Conservation (phyloP, 2,329 filamentous ascomycete genomes). For the Scortechinia acanthostroma region DNA sequence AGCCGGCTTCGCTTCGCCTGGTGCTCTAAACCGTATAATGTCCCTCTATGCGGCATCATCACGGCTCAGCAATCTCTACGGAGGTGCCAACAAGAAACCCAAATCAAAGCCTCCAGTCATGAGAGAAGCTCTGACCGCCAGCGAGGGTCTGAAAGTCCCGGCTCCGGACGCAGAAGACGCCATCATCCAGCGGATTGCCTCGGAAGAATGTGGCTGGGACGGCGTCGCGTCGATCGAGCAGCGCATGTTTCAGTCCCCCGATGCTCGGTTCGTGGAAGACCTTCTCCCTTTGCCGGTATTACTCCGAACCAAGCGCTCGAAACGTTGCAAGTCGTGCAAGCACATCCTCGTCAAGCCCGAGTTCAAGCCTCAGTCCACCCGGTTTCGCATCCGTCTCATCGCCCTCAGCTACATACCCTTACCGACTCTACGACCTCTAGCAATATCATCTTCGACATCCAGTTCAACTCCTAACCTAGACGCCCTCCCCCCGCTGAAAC, state of each 20-base stretch:
- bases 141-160: slow-evolving; percentile 66
- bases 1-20: slow-evolving; percentile 67
- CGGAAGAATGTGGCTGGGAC: slow-evolving; percentile 43
- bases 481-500: slow-evolving; percentile 47
- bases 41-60: slow-evolving; percentile 71
- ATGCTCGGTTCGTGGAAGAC: slow-evolving; percentile 60
- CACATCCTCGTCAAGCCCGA: slow-evolving; percentile 95
- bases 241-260: slow-evolving; percentile 35
- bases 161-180: slow-evolving; percentile 52
- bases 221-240: slow-evolving; percentile 45
- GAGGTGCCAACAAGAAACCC: slow-evolving; percentile 58
- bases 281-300: slow-evolving; percentile 77
- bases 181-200: slow-evolving; percentile 48
- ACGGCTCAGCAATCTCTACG: slow-evolving; percentile 53
- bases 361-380: slow-evolving; percentile 77
- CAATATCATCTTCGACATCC: slow-evolving; percentile 13
- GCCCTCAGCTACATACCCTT: slow-evolving; percentile 83
- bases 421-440: slow-evolving; percentile 64
- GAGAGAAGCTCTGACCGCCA: slow-evolving; percentile 67
- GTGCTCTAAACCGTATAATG: slow-evolving; percentile 81
- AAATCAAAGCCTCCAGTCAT: slow-evolving; percentile 37
- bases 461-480: slow-evolving; percentile 12
- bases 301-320: slow-evolving; percentile 84
- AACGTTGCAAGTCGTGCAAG: slow-evolving; percentile 84
- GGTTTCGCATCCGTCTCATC: slow-evolving; percentile 86